Base-by-base conservation (phyloP, 441 rosid species). In the Theobroma grandiflorum region DNA sequence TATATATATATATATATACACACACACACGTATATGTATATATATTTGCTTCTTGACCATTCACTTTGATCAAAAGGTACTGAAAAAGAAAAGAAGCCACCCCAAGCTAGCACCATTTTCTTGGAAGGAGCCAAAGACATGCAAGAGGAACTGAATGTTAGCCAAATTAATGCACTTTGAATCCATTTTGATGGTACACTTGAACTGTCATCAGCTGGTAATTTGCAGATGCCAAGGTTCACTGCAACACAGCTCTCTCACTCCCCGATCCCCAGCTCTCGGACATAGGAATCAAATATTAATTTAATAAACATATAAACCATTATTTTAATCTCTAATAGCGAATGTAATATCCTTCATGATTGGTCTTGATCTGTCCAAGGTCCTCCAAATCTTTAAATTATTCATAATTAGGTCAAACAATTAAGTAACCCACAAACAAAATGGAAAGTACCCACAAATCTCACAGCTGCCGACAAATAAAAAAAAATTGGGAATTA, bases 391-490 rank as follows among this genome's bases (percentile, higher is more conserved):
- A 69, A 12, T 22, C 31, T 2, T 45, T 69, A 37, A 52, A 52
- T 52, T 26, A 26, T 26, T 26, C 31, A 26, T 26, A 26, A 26
- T 26, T 26, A 26, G 31, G 31, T 26, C 31, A 11, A 52, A 12
- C 7, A 42, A 6, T 45, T 45, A 76, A 76, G 55, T 72, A 75
- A 42, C 10, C 49, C 49, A 40, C 49, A 26, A 26, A 26, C 31
- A 26, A 26, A 26, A 26, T 26, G 31, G 31, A 26, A 26, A 26
- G 31, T 26, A 26, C 31, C 31, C 31, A 26, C 31, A 26, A 26
- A 35, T 79, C 73, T 20, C 66, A 62, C 64, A 83, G 88, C 89
- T 86, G 91, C 89, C 87, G 91, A 85, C 87, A 87, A 84, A 84
- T 84, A 84, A 77, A 77, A 80, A 81, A 85, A 79, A 85, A 78